Conservation (phyloP, 2,329 filamentous ascomycete genomes). For the Monilinia fructicola region DNA sequence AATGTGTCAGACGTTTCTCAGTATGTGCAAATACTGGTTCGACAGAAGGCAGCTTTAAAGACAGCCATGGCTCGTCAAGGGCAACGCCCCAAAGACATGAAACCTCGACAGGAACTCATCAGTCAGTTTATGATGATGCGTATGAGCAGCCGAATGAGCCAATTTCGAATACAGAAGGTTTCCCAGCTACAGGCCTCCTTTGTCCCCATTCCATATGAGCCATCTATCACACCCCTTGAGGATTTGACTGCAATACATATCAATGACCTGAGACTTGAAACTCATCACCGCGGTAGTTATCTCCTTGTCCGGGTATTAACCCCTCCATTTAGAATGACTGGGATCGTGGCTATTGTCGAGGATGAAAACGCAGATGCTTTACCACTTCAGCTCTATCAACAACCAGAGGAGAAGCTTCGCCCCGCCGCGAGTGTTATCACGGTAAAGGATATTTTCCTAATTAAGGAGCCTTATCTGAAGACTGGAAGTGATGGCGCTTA, state of each 20-base stretch:
- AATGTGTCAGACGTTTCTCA: conserved; percentile 20
- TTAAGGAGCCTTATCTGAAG: conserved; percentile 57
- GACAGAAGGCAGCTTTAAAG: conserved; percentile 13
- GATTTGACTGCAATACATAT: conserved; percentile 30
- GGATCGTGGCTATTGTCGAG: conserved; percentile 38
- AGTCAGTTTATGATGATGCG: neutral
- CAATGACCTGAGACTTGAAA: conserved; percentile 43
- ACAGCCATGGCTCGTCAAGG: conserved; percentile 18
- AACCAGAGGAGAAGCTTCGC: conserved; percentile 43
- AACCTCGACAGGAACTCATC: conserved; percentile 15
- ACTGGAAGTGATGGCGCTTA: conserved; percentile 43
- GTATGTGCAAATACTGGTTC: conserved; percentile 7
- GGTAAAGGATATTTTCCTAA: conserved; percentile 42
- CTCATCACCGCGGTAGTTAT: conserved; percentile 45
- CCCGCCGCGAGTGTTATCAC: conserved; percentile 42
- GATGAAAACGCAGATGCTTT: conserved; percentile 32
- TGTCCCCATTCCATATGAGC: conserved; percentile 22
- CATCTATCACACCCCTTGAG: conserved; percentile 13
- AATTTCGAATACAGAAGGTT: neutral
- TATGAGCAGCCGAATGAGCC: neutral
- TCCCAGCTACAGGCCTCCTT: conserved; percentile 14
- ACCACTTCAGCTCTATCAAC: conserved; percentile 46
- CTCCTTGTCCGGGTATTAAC: conserved; percentile 34
- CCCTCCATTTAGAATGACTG: conserved; percentile 36
- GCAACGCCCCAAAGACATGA: conserved; percentile 13